Conservation (phyloP, 768 basidiomycete genomes). For the Macrocybe gigantea region DNA sequence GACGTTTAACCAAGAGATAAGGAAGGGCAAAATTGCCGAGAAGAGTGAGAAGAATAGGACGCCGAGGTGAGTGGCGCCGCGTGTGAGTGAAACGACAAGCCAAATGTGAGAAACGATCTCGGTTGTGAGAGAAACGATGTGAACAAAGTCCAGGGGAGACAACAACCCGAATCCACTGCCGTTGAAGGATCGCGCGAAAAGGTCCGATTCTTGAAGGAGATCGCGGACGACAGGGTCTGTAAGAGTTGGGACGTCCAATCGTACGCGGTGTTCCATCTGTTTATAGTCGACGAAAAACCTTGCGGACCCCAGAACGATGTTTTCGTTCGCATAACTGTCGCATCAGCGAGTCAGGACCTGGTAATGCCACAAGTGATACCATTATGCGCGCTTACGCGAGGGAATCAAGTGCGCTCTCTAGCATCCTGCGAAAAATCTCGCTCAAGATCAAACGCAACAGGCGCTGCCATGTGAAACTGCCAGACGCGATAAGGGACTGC, state of each 20-base stretch:
- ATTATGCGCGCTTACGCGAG: slow-evolving; percentile 56
- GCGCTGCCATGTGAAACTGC: slow-evolving; percentile 65
- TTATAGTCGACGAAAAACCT: slow-evolving; percentile 72
- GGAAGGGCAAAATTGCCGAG: slow-evolving; percentile 54
- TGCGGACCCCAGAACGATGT: slow-evolving; percentile 66
- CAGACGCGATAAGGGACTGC: slow-evolving; percentile 63
- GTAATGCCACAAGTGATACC: slow-evolving; percentile 6
- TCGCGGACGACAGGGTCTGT: slow-evolving; percentile 69
- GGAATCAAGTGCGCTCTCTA: slow-evolving; percentile 62
- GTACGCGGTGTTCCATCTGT: slow-evolving; percentile 72
- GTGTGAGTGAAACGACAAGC: slow-evolving; percentile 61
- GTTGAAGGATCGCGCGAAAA: slow-evolving; percentile 77
- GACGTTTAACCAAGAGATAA: slow-evolving; percentile 47
- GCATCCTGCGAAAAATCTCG: slow-evolving; percentile 58
- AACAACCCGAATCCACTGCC: slow-evolving; percentile 75
- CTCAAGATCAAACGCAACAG: slow-evolving; percentile 51
- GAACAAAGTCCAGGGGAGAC: slow-evolving; percentile 75
- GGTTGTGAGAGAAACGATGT: slow-evolving; percentile 62
- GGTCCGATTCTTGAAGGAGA: slow-evolving; percentile 80
- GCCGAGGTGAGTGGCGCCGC: slow-evolving; percentile 46
- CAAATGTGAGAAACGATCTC: slow-evolving; percentile 71
- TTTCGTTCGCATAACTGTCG: slow-evolving; percentile 62
- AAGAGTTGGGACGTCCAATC: slow-evolving; percentile 74
- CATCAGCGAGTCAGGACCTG: slow-evolving; percentile 10
- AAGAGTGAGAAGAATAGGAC: slow-evolving; percentile 55